Evolutionary conservation across 2,329 filamentous ascomycete species (phyloP).

Genomic region (Nannizziopsis arthrosporioides): DNA sequence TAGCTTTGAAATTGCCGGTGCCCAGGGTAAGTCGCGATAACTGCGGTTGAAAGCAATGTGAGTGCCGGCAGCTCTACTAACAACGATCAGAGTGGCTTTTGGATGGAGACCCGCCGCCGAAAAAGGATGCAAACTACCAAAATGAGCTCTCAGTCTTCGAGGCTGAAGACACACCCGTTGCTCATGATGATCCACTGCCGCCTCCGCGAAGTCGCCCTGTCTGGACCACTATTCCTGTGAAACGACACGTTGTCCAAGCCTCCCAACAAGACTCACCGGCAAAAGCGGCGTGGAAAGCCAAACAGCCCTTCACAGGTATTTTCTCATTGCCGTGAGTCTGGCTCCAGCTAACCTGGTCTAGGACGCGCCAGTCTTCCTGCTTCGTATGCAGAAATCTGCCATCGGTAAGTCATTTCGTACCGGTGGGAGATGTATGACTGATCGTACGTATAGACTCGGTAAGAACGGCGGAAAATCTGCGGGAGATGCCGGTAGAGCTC

Average conservation of each 20-base stretch:
- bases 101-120: conserved; percentile 1
- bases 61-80: not conserved
- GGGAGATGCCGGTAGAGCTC: not conserved
- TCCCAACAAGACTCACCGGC: conserved; percentile 16
- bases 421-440: not conserved
- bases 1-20: conserved; percentile 10
- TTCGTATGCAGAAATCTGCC: conserved; percentile 4
- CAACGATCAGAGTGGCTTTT: conserved; percentile 7
- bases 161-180: too few relatives aligned
- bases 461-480: not conserved
- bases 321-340: not conserved
- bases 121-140: not conserved
- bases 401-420: conserved; percentile 4
- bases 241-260: not conserved
- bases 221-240: not conserved
- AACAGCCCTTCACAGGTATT: not conserved
- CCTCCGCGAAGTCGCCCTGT: not conserved
- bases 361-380: conserved; percentile 7
- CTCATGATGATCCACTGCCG: too few relatives aligned
- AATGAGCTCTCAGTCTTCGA: not conserved
- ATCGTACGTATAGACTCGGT: not conserved
- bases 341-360: not conserved
- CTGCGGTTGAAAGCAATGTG: not conserved
- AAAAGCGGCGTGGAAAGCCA: conserved; percentile 21
- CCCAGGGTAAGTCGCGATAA: conserved; percentile 7